Base-by-base conservation (phyloP, 805 yeast species). In the Kuraishia floccosa region DNA sequence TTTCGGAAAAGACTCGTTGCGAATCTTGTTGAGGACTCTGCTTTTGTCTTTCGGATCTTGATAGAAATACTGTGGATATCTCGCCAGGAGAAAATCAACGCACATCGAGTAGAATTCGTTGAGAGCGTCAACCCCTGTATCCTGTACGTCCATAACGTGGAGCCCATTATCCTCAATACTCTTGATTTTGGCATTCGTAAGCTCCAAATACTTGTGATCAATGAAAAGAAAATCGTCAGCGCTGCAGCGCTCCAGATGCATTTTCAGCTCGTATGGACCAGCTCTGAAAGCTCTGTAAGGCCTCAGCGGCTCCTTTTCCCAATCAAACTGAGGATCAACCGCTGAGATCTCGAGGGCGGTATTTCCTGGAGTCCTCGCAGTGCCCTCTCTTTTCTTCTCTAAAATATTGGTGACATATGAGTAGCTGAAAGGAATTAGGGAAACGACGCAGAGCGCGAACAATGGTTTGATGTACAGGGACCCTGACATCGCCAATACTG, bases 151-250 rank as follows among this genome's bases (percentile, higher is more conserved):
- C 6, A 58, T 40, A 0, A 61, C 48, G 24, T 55, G 52, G 12
- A 56, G 50, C 0, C 49, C 46, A 20, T 56, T 40, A 6, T 52
- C 47, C 16, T 45, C 40, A 31, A 56, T 39, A 32, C 56, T 49
- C 35, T 50, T 49, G 33, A 49, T 42, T 31, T 70, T 56, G 21
- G 64, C 39, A 12, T 54, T 54, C 4, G 72, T 65, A 27, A 59
- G 52, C 4, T 58, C 50, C 31, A 60, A 41, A 43, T 79, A 80
- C 0, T 79, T 68, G 25, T 73, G 53, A 35, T 82, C 91, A 3
- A 82, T 48, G 20, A 71, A 52, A 15, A 82, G 55, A 68, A 77
- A 69, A 24, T 76, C 76, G 25, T 65, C 60, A 2, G 73, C 47
- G 23, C 58, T 50, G 25, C 63, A 43, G 43, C 63, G 57, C 35